Percentiles rank a stretch among this genome's conserved stretches.
Conservation (phyloP, 2,329 filamentous ascomycete genomes). For the Dactylellina haptotyla region DNA sequence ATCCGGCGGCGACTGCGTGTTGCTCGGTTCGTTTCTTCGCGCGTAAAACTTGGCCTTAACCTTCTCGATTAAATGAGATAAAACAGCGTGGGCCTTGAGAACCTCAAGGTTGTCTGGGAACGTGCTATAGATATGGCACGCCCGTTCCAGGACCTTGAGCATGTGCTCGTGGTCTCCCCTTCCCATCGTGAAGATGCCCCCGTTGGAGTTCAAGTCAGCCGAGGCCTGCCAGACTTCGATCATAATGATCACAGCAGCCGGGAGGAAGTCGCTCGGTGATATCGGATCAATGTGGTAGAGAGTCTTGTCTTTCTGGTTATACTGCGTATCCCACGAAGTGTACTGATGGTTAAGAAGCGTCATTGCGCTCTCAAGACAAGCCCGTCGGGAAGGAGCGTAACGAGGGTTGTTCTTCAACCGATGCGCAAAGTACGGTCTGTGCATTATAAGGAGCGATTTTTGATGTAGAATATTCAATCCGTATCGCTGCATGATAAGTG, state of each 20-base stretch:
- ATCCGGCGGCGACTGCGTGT: constrained; percentile 36
- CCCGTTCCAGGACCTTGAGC: constrained; percentile 75
- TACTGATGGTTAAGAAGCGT: constrained; percentile 79
- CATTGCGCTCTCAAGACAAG: constrained; percentile 86
- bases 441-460: constrained; percentile 87
- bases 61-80: constrained; percentile 87
- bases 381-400: constrained; percentile 83
- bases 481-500: constrained; percentile 80
- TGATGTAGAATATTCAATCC: constrained; percentile 86
- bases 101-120: constrained; percentile 77
- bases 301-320: constrained; percentile 59
- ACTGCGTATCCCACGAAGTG: constrained; percentile 74
- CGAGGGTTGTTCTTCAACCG: constrained; percentile 79
- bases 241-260: constrained; percentile 58
- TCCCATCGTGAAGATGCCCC: constrained; percentile 69
- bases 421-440: constrained; percentile 81
- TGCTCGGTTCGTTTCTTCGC: constrained; percentile 19
- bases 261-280: constrained; percentile 61
- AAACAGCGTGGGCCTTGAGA: constrained; percentile 81
- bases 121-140: constrained; percentile 44
- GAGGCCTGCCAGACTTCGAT: constrained; percentile 59
- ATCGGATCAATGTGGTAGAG: constrained; percentile 62
- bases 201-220: constrained; percentile 59
- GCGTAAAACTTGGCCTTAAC: constrained; percentile 64
- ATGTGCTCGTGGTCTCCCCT: constrained; percentile 75